Evolutionary conservation across 176 grass and related monocot genomes (phyloP), one percentile per base, ranked within the genome.

Genomic region (Bolboschoenus planiculmis): DNA sequence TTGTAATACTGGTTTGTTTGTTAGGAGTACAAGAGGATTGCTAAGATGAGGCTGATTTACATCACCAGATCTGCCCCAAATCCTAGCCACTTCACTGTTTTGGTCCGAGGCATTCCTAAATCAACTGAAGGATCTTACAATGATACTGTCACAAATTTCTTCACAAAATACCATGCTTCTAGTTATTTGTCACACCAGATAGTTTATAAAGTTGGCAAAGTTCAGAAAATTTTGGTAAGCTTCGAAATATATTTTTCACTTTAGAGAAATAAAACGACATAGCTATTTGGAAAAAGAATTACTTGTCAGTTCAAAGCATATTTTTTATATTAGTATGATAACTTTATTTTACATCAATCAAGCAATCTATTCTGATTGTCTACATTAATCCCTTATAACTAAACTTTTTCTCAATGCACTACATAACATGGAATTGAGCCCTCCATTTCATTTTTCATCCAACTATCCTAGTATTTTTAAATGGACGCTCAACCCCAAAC

Each of bases 141-240:
- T 82, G 85, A 87, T n/a, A 81, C 90, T 29, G 87, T 95, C 55
- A 83, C 60, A 64, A 87, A 68, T 78, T 98, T 95, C 85, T 98
- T 95, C 86, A 95, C 92, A 23, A 91, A 88, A 65, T 98, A 98
- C 78, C 90, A 98, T 77, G 88, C 87, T 20, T 89, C 92, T n/a
- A 93, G 84, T 85, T 98, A 98, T 74, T 81, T 93, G 55, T 90
- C 95, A 56, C 92, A 95, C 87, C 95, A 95, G 60, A 80, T 98
- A 59, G 86, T 93, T 64, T 88, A 84, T 83, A 90, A 92, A 89
- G 95, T 57, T 85, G 95, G 95, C 40, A 98, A 91, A 83, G 59
- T 98, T 81, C 92, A 98, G 37, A 98, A 94, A 88, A 87, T 98
- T 62, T 81, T 98, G 95, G 95, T 98, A 85, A 85, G 90, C 46